A percentile compares a stretch with the other conserved stretches of the same genome.
phyloP scores from a whole-genome alignment of 345 rosid species.

The Iberis pinnata region DNA sequence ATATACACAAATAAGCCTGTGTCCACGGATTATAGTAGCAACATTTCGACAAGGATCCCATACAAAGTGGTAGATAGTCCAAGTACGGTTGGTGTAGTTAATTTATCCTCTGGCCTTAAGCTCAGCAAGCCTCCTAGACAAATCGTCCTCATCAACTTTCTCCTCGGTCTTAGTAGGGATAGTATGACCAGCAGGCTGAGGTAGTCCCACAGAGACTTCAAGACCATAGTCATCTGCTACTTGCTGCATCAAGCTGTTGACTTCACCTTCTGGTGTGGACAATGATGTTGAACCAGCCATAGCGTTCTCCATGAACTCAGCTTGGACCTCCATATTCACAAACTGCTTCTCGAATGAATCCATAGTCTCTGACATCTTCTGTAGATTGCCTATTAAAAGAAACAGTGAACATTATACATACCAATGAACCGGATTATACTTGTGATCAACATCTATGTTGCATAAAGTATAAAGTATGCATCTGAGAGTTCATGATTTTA shows the following conservation, averaged over 20 bases:
- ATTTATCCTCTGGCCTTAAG: conserved; percentile 79
- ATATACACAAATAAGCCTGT: background rate
- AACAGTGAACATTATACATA: background rate
- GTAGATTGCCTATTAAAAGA: conserved; percentile 66
- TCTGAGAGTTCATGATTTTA: too few relatives aligned
- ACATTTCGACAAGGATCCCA: conserved; percentile 8
- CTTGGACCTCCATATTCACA: conserved; percentile 99
- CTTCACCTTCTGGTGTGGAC: conserved; percentile 98
- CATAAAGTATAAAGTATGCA: too few relatives aligned
- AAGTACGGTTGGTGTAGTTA: background rate
- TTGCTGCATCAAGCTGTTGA: conserved; percentile 96
- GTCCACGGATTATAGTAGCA: conserved; percentile 16
- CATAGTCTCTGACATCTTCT: conserved; percentile 99
- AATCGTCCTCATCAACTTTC: conserved; percentile 95
- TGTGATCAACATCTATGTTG: background rate
- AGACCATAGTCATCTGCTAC: conserved; percentile 98
- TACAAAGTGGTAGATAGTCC: conserved; percentile 19
- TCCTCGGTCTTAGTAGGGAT: conserved; percentile 63
- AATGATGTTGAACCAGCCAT: conserved; percentile 98
- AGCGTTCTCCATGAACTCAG: conserved; percentile 95
- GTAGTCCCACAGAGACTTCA: conserved; percentile 95
- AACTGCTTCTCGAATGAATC: conserved; percentile 96
- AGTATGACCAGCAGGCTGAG: conserved; percentile 93
- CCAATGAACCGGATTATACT: background rate
- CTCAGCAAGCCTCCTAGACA: conserved; percentile 94